phyloP scores from a whole-genome alignment of 2,329 filamentous ascomycete genomes.

The Sporothrix pallida region DNA sequence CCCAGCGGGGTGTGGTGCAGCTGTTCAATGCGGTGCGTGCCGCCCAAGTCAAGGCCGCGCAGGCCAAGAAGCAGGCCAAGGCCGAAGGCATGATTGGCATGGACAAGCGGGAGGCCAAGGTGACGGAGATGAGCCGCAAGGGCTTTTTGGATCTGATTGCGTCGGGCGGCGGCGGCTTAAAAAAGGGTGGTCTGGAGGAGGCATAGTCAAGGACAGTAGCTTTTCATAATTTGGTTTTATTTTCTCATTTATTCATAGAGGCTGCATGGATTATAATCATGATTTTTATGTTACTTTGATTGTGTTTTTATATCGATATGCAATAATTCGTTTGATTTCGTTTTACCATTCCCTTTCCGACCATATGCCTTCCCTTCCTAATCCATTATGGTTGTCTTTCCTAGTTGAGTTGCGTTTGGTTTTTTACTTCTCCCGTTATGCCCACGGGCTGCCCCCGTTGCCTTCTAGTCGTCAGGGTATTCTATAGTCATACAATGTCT shows the following conservation, averaged over 20 bases:
- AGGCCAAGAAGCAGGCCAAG: slow-evolving; percentile 72
- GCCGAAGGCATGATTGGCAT: slow-evolving; percentile 79
- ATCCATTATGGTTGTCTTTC: not conserved
- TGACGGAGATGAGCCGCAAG: slow-evolving; percentile 96
- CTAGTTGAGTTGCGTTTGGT: slow-evolving; percentile 29
- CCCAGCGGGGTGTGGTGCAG: slow-evolving; percentile 91
- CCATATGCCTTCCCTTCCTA: not conserved
- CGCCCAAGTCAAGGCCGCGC: slow-evolving; percentile 85
- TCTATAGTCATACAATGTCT: slow-evolving; percentile 25
- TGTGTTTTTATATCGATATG: too few relatives aligned
- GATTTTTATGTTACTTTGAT: not conserved
- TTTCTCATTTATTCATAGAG: not conserved
- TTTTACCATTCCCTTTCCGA: not conserved
- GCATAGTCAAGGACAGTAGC: slow-evolving; percentile 45
- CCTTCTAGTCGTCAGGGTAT: slow-evolving; percentile 24
- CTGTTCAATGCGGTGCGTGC: slow-evolving; percentile 94
- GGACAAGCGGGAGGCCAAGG: slow-evolving; percentile 79
- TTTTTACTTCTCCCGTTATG: not conserved
- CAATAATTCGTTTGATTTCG: not conserved
- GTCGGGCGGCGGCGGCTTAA: slow-evolving; percentile 63
- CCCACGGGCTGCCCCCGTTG: slow-evolving; percentile 19
- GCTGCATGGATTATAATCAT: slow-evolving; percentile 1
- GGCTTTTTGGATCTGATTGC: slow-evolving; percentile 92
- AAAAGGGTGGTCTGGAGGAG: slow-evolving; percentile 64
- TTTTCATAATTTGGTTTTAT: too few relatives aligned